These are phyloP conservation scores for Cyclotella cryptica DNA, from an alignment of 108 stramenopile species.

Conservation along the genomic window DNA sequence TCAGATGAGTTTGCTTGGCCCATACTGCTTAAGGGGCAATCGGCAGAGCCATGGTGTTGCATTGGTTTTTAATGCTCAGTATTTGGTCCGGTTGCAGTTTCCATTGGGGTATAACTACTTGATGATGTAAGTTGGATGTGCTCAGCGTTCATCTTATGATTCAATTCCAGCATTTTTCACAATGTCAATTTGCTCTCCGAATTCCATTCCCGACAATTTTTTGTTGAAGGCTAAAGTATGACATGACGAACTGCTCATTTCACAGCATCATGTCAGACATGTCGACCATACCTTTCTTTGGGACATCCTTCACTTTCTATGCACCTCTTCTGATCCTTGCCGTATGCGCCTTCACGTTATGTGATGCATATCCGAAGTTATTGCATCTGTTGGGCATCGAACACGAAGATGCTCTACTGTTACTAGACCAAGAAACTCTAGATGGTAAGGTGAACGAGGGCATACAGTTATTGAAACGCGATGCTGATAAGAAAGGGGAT, in stretches of 20 bases:
- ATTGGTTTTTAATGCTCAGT: constrained; percentile 84
- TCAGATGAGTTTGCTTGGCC: constrained; percentile 62
- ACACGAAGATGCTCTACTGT: constrained; percentile 64
- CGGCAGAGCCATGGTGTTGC: constrained; percentile 61
- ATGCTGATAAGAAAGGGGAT: constrained; percentile 33
- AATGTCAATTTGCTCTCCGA: too few species aligned
- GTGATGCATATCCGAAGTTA: constrained; percentile 59
- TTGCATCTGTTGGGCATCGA: constrained; percentile 59
- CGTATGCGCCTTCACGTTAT: constrained; percentile 59
- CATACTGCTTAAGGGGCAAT: constrained; percentile 54
- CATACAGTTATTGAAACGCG: constrained; percentile 55
- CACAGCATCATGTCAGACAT: constrained; percentile 59
- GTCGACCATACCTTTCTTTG: constrained; percentile 68
- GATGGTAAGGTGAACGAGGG: constrained; percentile 64
- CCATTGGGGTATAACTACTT: constrained; percentile 76
- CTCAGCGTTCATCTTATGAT: background rate
- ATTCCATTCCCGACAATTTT: background rate
- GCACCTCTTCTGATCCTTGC: constrained; percentile 62
- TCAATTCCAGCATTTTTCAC: too few species aligned
- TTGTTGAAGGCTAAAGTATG: constrained; percentile 59
- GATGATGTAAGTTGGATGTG: constrained; percentile 51
- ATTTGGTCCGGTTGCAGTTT: constrained; percentile 77
- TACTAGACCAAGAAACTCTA: constrained; percentile 55
- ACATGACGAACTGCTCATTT: constrained; percentile 56
- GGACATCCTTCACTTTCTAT: constrained; percentile 65